phyloP scores from a whole-genome alignment of 257 asterid species.

The Jasminum sambac region DNA sequence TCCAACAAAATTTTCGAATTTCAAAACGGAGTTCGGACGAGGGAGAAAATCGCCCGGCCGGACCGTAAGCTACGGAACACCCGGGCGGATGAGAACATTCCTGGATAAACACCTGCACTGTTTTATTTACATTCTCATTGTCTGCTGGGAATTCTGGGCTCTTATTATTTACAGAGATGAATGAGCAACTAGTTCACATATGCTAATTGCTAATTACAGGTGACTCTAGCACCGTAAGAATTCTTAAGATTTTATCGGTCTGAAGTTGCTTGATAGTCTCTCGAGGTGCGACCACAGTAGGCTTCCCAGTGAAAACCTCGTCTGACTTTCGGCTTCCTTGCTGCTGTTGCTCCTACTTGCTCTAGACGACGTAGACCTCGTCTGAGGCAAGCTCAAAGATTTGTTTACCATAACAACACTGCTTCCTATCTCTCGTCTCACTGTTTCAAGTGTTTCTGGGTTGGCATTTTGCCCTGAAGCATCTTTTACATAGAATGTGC shows the following conservation, averaged over 20 bases:
- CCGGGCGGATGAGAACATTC: too few species aligned
- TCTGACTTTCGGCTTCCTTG: constrained; percentile 28
- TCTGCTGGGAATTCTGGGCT: background rate
- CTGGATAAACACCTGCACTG: background rate
- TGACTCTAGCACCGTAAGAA: background rate
- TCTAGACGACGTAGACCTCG: constrained; percentile 27
- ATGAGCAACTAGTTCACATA: background rate
- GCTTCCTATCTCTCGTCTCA: constrained; percentile 67
- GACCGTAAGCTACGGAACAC: too few species aligned
- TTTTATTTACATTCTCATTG: background rate
- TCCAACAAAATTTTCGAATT: too few species aligned
- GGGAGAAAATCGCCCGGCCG: too few species aligned
- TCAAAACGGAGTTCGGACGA: too few species aligned
- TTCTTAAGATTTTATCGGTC: constrained; percentile 48
- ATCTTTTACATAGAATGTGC: constrained; percentile 79
- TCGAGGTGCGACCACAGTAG: constrained; percentile 79
- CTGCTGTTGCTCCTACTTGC: constrained; percentile 20
- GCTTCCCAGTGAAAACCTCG: constrained; percentile 57
- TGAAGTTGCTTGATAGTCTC: constrained; percentile 63
- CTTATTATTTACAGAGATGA: background rate
- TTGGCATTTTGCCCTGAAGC: constrained; percentile 55
- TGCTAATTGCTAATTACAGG: background rate
- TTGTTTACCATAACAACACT: constrained; percentile 32
- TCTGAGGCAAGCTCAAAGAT: constrained; percentile 24
- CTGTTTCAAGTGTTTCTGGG: constrained; percentile 44